Evolutionary conservation across 192 early-diverging fungal genomes (phyloP).

Genomic region (Coemansia sp.): DNA sequence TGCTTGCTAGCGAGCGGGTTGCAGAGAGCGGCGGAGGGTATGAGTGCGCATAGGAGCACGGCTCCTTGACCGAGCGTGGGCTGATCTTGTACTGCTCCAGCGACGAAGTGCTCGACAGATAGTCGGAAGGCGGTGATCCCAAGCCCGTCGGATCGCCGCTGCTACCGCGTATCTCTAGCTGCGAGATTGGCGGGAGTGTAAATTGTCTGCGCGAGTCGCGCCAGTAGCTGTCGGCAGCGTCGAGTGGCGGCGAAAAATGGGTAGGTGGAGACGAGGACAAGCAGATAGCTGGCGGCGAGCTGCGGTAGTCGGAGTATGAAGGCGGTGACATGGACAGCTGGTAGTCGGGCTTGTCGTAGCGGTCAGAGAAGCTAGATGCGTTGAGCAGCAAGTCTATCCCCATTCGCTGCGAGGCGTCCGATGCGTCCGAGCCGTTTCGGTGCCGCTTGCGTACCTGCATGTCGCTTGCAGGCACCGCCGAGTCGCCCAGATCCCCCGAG

Average conservation of each 20-base stretch:
- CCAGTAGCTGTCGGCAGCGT: slow-evolving; percentile 6
- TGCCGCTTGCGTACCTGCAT: slow-evolving; percentile 21
- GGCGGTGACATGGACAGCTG: slow-evolving; percentile 37
- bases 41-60: neutral
- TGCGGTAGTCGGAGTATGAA: slow-evolving; percentile 11
- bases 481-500: slow-evolving; percentile 2
- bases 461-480: neutral
- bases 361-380: slow-evolving; percentile 45
- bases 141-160: neutral
- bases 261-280: slow-evolving; percentile 4
- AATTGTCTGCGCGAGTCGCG: slow-evolving; percentile 1
- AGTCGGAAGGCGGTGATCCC: slow-evolving; percentile 23
- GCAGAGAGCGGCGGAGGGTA: slow-evolving; percentile 43
- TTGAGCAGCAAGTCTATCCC: slow-evolving; percentile 51
- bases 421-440: slow-evolving; percentile 19
- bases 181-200: slow-evolving; percentile 42
- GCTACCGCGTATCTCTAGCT: slow-evolving; percentile 19
- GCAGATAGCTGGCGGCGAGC: neutral
- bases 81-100: slow-evolving; percentile 39
- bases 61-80: neutral
- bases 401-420: slow-evolving; percentile 29
- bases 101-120: slow-evolving; percentile 24
- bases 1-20: slow-evolving; percentile 28
- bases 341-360: slow-evolving; percentile 5
- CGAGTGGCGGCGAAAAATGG: neutral